Base-by-base conservation (phyloP, 2,329 filamentous ascomycete species). In the Cephalotrichum gorgonifer region DNA sequence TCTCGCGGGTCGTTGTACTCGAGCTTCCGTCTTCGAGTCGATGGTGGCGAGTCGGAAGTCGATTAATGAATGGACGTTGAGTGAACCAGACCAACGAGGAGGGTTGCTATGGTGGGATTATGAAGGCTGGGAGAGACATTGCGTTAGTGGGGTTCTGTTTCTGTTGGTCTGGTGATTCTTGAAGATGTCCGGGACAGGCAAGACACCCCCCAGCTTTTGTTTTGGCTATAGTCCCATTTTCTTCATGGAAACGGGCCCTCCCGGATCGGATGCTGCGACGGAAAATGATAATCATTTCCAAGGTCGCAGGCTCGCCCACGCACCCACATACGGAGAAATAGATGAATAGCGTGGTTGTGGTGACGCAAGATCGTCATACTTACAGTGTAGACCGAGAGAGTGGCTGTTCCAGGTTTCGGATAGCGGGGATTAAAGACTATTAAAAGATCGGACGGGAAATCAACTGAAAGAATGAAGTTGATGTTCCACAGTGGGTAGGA, bases 381-480 rank as follows among this genome's bases (percentile, higher is more conserved):
- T 49, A 49, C 47, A 49, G 25, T 42, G 31, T 33, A 41, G 23
- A 20, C 12, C 15, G 25, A 27, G 15, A 15, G 35, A 47, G 20
- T 23, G 14, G 23, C 23, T 14, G 26, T 23, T 30, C 26, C 6
- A 28, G 11, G 14, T 11, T 44, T 48, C 11, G 22, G 33, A 17
- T 28, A 11, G 15, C 35, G 26, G 17, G 38, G 39, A 22, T 11
- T 31, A 9, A 11, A 9, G 35, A 20, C 11, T 17, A 20, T 17
- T 30, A 44, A 48, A 50, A 46, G 48, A 50, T 46, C 22, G 48
- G 48, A 50, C 48, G 48, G 48, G n/a, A 45, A 50, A 39, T 38
- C 48, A 50, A 45, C 48, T 50, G 31, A 50, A 45, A 44, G 48
- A 50, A 43, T 50, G 48, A 50, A 50, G 48, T 45, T 50, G 48